phyloP scores from a whole-genome alignment of 768 basidiomycete genomes.

The Calocybe indica region DNA sequence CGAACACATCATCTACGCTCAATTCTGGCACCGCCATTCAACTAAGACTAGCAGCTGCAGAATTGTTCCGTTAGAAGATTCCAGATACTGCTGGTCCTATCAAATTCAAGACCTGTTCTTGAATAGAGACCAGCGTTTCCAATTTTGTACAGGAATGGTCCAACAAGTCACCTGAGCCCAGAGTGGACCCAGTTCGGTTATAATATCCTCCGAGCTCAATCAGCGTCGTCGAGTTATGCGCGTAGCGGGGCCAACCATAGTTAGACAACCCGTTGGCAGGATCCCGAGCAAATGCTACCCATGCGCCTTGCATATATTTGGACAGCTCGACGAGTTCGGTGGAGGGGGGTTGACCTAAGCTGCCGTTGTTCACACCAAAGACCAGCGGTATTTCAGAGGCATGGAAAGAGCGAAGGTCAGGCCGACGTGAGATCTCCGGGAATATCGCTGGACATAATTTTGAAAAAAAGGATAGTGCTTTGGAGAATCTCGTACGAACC shows the following conservation, averaged over 20 bases:
- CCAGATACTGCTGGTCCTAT: no score
- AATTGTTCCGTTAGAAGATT: no score
- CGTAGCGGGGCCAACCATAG: constrained; percentile 13
- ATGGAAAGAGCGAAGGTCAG: constrained; percentile 31
- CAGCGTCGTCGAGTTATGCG: constrained; percentile 2
- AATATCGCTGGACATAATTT: constrained; percentile 21
- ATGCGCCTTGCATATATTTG: constrained; percentile 24
- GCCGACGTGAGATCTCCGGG: constrained; percentile 25
- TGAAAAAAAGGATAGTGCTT: no score
- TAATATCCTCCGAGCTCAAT: constrained; percentile 1
- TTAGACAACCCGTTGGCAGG: constrained; percentile 19
- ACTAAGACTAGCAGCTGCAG: no score
- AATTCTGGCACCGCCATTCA: no score
- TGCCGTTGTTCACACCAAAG: constrained; percentile 25
- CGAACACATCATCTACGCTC: no score
- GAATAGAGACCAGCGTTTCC: constrained; percentile 1
- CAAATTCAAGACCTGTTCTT: background rate
- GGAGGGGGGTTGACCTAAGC: constrained; percentile 6
- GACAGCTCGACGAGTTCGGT: constrained; percentile 20
- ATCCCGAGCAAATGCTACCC: constrained; percentile 31
- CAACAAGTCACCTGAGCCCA: constrained; percentile 1
- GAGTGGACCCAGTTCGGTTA: background rate
- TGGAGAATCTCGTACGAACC: background rate
- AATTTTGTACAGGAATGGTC: constrained; percentile 6
- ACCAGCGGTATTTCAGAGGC: constrained; percentile 31